phyloP scores from a whole-genome alignment of 768 basidiomycete genomes.

The Xerocomellus dryophilus region DNA sequence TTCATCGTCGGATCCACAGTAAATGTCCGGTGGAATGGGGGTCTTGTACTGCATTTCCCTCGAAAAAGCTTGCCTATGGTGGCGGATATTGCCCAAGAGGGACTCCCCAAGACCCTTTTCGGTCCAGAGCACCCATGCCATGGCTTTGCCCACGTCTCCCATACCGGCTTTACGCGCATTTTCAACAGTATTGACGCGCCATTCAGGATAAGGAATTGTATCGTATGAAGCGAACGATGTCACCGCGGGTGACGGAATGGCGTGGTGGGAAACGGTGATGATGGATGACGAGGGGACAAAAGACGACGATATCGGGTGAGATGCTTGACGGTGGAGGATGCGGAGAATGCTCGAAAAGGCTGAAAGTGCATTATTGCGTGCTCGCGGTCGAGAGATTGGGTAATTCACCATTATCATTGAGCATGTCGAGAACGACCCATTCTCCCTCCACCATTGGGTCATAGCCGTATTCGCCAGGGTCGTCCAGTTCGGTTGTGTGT shows the following conservation, averaged over 20 bases:
- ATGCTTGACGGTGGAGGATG: slow-evolving; percentile 47
- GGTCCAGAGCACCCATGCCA: slow-evolving; percentile 45
- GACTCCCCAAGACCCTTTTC: slow-evolving; percentile 23
- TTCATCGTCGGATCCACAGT: slow-evolving; percentile 34
- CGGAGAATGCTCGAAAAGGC: slow-evolving; percentile 51
- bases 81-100: slow-evolving; percentile 19
- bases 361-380: slow-evolving; percentile 18
- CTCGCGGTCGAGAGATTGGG: not conserved
- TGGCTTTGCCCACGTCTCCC: slow-evolving; percentile 53
- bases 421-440: slow-evolving; percentile 53
- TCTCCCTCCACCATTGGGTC: slow-evolving; percentile 32
- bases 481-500: slow-evolving; percentile 3
- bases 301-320: slow-evolving; percentile 36
- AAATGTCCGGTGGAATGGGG: not conserved
- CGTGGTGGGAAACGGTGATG: slow-evolving; percentile 53
- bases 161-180: slow-evolving; percentile 56
- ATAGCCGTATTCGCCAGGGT: not conserved
- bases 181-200: slow-evolving; percentile 50
- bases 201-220: slow-evolving; percentile 61
- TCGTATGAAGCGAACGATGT: slow-evolving; percentile 29
- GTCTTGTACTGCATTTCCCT: slow-evolving; percentile 25
- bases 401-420: slow-evolving; percentile 41
- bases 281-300: slow-evolving; percentile 45
- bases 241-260: not conserved
- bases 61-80: slow-evolving; percentile 23